A percentile compares a stretch with the other conserved stretches of the same genome.
Conservation (phyloP, 169 alveolate species). For the Plasmodium billcollinsi region DNA sequence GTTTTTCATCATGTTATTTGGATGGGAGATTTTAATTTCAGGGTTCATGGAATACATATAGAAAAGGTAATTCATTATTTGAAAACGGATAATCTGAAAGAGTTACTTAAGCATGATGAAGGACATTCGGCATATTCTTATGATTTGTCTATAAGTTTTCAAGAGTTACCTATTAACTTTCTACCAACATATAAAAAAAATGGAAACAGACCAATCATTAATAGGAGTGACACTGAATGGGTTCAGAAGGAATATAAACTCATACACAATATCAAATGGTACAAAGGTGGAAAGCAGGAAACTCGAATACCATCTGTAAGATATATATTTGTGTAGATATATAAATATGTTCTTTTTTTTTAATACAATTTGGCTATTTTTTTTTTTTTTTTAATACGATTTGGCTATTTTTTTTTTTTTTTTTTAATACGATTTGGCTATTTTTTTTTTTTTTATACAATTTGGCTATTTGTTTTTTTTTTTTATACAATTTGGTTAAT, state of each 20-base stretch:
- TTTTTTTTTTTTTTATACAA: background rate
- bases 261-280: conserved; percentile 86
- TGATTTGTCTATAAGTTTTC: conserved; percentile 80
- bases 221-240: conserved; percentile 82
- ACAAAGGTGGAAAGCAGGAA: conserved; percentile 84
- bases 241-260: conserved; percentile 84
- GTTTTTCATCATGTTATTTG: conserved; percentile 91
- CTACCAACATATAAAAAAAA: conserved; percentile 89
- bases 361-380: background rate
- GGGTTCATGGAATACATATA: conserved; percentile 74
- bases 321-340: background rate
- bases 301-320: conserved; percentile 86
- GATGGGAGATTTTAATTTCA: conserved; percentile 91
- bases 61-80: conserved; percentile 73
- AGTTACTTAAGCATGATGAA: conserved; percentile 67
- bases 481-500: background rate
- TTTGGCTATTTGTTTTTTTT: too few relatives aligned
- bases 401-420: background rate
- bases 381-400: background rate
- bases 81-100: conserved; percentile 57
- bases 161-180: conserved; percentile 85
- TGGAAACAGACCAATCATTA: conserved; percentile 85
- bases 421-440: background rate
- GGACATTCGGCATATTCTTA: conserved; percentile 30
- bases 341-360: background rate